Percentiles rank a stretch among this genome's conserved stretches.
Evolutionary conservation across 2,329 filamentous ascomycete species (phyloP).

Genomic region (Diplodia mutila): DNA sequence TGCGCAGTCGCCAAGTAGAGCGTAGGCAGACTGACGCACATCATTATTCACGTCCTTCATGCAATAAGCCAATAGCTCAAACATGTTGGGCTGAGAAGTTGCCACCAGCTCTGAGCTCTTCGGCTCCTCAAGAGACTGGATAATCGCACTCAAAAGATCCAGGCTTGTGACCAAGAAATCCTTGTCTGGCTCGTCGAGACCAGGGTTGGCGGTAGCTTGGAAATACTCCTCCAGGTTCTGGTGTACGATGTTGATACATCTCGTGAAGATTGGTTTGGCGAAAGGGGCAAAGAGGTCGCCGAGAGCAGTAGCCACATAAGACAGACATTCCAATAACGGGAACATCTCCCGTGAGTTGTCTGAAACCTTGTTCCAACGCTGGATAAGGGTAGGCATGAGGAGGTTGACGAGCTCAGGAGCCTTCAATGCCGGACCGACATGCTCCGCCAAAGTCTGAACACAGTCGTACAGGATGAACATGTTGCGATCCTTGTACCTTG

Average conservation of each 20-base stretch:
- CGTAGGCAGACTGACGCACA: conserved; percentile 94
- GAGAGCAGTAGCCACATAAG: conserved; percentile 88
- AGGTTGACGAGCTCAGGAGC: conserved; percentile 77
- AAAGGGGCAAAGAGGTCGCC: conserved; percentile 82
- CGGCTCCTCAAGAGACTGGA: conserved; percentile 78
- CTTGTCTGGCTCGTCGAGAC: conserved; percentile 82
- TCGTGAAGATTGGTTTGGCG: conserved; percentile 80
- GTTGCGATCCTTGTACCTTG: conserved; percentile 96
- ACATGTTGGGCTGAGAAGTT: conserved; percentile 79
- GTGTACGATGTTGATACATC: conserved; percentile 90
- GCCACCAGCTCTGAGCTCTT: conserved; percentile 78
- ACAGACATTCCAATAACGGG: conserved; percentile 92
- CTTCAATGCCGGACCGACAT: conserved; percentile 81
- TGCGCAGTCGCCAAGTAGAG: conserved; percentile 89
- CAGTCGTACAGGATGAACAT: conserved; percentile 99
- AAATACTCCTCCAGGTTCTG: conserved; percentile 83
- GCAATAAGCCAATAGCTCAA: conserved; percentile 86
- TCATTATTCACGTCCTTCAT: conserved; percentile 91
- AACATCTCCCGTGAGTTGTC: conserved; percentile 94
- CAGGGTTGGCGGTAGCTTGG: conserved; percentile 68
- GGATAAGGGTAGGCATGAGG: conserved; percentile 90
- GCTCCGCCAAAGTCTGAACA: conserved; percentile 93
- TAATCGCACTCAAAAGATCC: conserved; percentile 88
- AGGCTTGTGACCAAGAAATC: conserved; percentile 96
- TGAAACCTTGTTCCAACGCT: conserved; percentile 81